These are phyloP conservation scores for Fragaria nilgerrensis DNA, from an alignment of 306 rosid genomes.

Conservation along the genomic window DNA sequence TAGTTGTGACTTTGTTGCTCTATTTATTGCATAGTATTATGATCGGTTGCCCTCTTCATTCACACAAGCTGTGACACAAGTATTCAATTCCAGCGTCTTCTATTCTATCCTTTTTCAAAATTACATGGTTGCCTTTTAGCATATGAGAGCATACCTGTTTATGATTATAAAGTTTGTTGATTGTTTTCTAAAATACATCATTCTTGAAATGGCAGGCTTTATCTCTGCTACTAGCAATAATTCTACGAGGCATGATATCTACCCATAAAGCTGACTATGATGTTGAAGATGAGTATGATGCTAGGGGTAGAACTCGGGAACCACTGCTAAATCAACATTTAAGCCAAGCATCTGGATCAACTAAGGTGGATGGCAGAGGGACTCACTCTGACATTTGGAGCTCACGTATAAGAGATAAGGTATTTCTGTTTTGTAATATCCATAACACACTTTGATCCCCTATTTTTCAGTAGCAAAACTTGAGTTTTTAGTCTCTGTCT, in stretches of 20 bases:
- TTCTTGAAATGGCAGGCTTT: constrained; percentile 54
- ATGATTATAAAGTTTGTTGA: constrained; percentile 8
- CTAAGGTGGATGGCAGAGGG: constrained; percentile 50
- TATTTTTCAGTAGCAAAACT: not conserved
- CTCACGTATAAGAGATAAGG: constrained; percentile 83
- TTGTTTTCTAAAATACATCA: constrained; percentile 18
- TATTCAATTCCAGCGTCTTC: not conserved
- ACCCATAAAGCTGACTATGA: constrained; percentile 44
- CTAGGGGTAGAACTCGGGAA: constrained; percentile 59
- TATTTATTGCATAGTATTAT: constrained; percentile 13
- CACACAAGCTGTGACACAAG: not conserved
- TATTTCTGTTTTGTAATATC: constrained; percentile 30
- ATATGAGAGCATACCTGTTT: not conserved
- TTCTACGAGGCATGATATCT: constrained; percentile 73
- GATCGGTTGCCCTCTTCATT: not conserved
- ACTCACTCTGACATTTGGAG: constrained; percentile 75
- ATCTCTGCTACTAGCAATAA: constrained; percentile 66
- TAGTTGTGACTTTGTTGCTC: constrained; percentile 14
- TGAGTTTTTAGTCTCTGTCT: no score
- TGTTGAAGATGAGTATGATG: constrained; percentile 48
- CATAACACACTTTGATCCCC: not conserved
- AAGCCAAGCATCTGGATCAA: constrained; percentile 54
- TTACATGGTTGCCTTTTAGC: not conserved
- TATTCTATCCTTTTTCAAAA: not conserved
- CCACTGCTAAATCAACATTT: constrained; percentile 61